Base-by-base conservation (phyloP, 139 green algal species). In the Desmodesmus armatus region DNA sequence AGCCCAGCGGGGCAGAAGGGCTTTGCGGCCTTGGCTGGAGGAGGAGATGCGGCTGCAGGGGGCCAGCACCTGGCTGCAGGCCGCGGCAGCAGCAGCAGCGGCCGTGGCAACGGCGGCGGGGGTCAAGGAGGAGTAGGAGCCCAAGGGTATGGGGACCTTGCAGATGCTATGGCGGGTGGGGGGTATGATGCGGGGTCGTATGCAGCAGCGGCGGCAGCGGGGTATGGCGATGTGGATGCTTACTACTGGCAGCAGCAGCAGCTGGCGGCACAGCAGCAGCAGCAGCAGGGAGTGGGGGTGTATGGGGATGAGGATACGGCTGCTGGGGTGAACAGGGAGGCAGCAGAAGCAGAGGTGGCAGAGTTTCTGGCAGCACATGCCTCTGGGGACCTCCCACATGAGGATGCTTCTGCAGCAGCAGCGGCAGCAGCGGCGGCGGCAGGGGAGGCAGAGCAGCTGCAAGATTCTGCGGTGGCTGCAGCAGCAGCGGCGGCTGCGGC, bases 31-130 rank as follows among this genome's bases (percentile, higher is more conserved):
- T n/a, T n/a, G n/a, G n/a, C n/a, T n/a, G n/a, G n/a, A n/a, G n/a
- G n/a, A n/a, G n/a, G n/a, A n/a, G n/a, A n/a, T n/a, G n/a, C n/a
- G n/a, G n/a, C n/a, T n/a, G n/a, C n/a, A n/a, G n/a, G n/a, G n/a
- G n/a, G n/a, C n/a, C n/a, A n/a, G n/a, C n/a, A n/a, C n/a, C n/a
- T n/a, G n/a, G n/a, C 73, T 69, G 49, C 47, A 49, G 9, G 73
- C 47, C 6, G 44, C 55, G 2, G 73, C 73, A 49, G 73, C 73
- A 49, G 73, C 73, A 37, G 47, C 66, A 67, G 73, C 73, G 11
- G 73, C 73, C 15, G 47, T 69, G 49, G 73, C 73, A 53, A 49
- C 73, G 44, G 73, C 73, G n/a, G n/a, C n/a, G n/a, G n/a, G n/a
- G n/a, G n/a, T n/a, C n/a, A n/a, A n/a, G n/a, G n/a, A n/a, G n/a